phyloP scores from a whole-genome alignment of 2,329 filamentous ascomycete genomes.

The Ophiostoma fasciatum region DNA sequence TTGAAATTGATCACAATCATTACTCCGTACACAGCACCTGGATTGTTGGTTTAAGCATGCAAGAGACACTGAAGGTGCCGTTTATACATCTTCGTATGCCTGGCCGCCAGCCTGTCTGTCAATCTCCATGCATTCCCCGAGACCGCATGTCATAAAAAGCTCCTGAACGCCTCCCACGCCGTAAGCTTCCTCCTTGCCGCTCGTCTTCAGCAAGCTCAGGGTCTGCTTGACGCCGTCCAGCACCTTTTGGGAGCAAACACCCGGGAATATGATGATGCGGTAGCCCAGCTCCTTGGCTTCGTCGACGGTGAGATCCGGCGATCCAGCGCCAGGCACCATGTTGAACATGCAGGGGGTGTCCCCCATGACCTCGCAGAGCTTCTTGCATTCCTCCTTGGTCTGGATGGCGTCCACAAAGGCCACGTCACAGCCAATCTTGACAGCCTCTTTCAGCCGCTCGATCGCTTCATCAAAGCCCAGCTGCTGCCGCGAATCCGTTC shows the following conservation, averaged over 20 bases:
- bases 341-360: constrained; percentile 36
- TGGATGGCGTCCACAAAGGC: constrained; percentile 38
- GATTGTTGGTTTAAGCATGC: no score
- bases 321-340: constrained; percentile 40
- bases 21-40: no score
- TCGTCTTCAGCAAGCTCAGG: constrained; percentile 24
- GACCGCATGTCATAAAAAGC: constrained; percentile 36
- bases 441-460: constrained; percentile 27
- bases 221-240: constrained; percentile 22
- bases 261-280: constrained; percentile 38
- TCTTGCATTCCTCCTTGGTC: constrained; percentile 23
- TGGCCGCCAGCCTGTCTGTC: constrained; percentile 17
- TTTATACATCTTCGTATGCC: neutral
- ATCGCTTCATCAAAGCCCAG: constrained; percentile 37
- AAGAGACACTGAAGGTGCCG: no score
- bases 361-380: constrained; percentile 12
- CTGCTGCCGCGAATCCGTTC: constrained; percentile 38
- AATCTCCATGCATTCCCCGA: constrained; percentile 34
- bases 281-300: constrained; percentile 42
- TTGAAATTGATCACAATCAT: no score
- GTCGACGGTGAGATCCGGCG: constrained; percentile 34
- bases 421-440: constrained; percentile 35
- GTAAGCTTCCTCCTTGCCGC: constrained; percentile 7
- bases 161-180: constrained; percentile 20
- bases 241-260: constrained; percentile 23